phyloP scores from a whole-genome alignment of 805 yeast genomes.

The Myxozyma neotropica region DNA sequence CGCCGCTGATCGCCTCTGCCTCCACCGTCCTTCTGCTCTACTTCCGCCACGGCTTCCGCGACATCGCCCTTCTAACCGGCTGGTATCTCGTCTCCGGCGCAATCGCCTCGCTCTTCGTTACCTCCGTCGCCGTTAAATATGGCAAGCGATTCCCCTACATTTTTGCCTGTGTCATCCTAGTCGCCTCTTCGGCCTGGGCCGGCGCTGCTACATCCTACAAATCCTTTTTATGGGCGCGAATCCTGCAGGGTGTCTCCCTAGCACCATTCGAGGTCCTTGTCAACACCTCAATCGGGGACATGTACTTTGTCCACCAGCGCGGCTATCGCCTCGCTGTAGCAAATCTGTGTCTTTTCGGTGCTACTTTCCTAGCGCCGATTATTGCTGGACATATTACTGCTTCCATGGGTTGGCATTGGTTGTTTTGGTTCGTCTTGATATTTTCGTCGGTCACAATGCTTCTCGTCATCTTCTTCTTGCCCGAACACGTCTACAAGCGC shows the following conservation, averaged over 20 bases:
- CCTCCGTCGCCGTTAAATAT: slow-evolving; percentile 29
- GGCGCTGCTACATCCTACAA: slow-evolving; percentile 32
- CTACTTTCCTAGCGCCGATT: slow-evolving; percentile 31
- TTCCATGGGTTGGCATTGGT: slow-evolving; percentile 33
- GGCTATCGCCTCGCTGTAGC: slow-evolving; percentile 73
- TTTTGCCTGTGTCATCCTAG: slow-evolving; percentile 21
- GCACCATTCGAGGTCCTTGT: slow-evolving; percentile 79
- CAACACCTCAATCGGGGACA: slow-evolving; percentile 65
- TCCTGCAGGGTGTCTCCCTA: slow-evolving; percentile 57
- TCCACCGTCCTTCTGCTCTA: slow-evolving; percentile 27
- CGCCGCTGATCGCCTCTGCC: slow-evolving; percentile 32
- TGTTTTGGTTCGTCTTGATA: slow-evolving; percentile 28
- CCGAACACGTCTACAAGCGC: slow-evolving; percentile 29
- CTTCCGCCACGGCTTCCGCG: slow-evolving; percentile 16
- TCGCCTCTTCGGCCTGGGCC: slow-evolving; percentile 31
- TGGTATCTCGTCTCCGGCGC: slow-evolving; percentile 32
- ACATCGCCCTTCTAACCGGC: slow-evolving; percentile 32
- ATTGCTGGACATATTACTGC: slow-evolving; percentile 27
- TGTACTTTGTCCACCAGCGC: slow-evolving; percentile 75
- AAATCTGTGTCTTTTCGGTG: slow-evolving; percentile 59
- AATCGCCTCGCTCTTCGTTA: slow-evolving; percentile 20
- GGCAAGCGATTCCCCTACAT: slow-evolving; percentile 32
- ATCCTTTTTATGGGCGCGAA: slow-evolving; percentile 36
- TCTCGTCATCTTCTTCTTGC: slow-evolving; percentile 29
- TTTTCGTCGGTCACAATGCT: slow-evolving; percentile 23